Base-by-base conservation (phyloP, 495 filamentous ascomycete species). In the Neurospora sp. region DNA sequence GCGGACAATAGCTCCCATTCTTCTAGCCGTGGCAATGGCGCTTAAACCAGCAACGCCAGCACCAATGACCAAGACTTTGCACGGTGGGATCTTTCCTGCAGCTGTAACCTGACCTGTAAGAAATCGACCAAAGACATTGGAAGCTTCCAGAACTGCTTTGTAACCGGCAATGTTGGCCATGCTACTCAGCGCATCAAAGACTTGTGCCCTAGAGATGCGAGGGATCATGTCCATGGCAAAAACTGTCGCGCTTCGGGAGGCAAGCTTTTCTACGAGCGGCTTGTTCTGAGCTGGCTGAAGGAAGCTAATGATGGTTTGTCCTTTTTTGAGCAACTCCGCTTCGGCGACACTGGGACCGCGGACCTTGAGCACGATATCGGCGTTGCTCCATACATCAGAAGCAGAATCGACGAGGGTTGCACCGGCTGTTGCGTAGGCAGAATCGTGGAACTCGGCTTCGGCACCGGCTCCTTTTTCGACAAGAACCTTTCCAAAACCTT, bases 151-250 rank as follows among this genome's bases (percentile, higher is more conserved):
- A 1, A 95, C 91, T 20, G 92, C 92, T 79, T 93, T 95, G 81
- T 95, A 95, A 5, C 92, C 92, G 23, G 92, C 92, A 80, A 94
- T 95, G 74, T 95, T 95, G 72, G 92, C 92, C 92, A 94, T 94
- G 11, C 91, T 93, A 79, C 90, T 92, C 75, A 93, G 83, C 14
- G 92, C 92, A 81, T 95, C 92, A 77, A 94, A 95, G 9, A 89
- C 87, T 76, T 93, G 92, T 1, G 92, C 91, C n/a, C 92, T 86
- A 0, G 92, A 94, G 75, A 95, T 94, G 39, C 92, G 88, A 0
- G 92, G 92, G 71, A 95, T 90, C 86, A 92, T 89, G 77, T 95
- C 92, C 92, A 95, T 95, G 39, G 92, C 92, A 77, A 95, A 94
- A 4, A 86, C 79, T 9, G 90, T 92, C 3, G 88, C 87, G 41